phyloP scores from a whole-genome alignment of 371 early-diverging fungal genomes.

The Sporodiniella umbellata region DNA sequence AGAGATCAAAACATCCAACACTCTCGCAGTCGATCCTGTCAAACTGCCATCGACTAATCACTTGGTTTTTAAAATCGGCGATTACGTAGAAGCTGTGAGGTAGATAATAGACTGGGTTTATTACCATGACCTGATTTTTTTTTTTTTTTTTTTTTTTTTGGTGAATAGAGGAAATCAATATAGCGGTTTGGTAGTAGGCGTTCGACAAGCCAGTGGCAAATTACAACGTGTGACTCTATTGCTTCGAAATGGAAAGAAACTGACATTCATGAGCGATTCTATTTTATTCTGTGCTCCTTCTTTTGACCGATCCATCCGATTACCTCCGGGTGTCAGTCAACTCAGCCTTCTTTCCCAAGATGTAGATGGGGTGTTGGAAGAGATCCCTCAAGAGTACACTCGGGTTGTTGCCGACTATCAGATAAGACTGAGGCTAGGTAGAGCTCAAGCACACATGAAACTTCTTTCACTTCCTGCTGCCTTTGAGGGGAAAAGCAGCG shows the following conservation, averaged over 20 bases:
- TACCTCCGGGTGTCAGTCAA: too few species aligned
- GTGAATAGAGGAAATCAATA: slow-evolving; percentile 46
- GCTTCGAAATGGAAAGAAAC: slow-evolving; percentile 30
- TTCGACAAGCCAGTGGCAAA: slow-evolving; percentile 37
- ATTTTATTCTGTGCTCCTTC: slow-evolving; percentile 49
- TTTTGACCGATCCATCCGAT: slow-evolving; percentile 20
- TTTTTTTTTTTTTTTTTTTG: background rate
- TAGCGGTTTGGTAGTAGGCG: slow-evolving; percentile 46
- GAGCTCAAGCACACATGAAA: slow-evolving; percentile 24
- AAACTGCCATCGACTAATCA: background rate
- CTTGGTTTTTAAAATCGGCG: slow-evolving; percentile 29
- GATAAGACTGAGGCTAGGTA: slow-evolving; percentile 16
- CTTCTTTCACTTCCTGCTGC: too few species aligned
- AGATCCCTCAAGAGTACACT: slow-evolving; percentile 17
- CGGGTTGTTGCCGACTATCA: slow-evolving; percentile 30
- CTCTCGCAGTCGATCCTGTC: background rate
- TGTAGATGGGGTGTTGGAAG: too few species aligned
- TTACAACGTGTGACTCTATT: slow-evolving; percentile 42
- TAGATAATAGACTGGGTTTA: slow-evolving; percentile 6
- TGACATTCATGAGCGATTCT: slow-evolving; percentile 39
- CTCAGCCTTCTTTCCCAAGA: too few species aligned
- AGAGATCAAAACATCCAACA: background rate
- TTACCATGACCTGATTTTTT: background rate
- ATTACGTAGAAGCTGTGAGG: slow-evolving; percentile 57
- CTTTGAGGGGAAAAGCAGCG: background rate